phyloP scores from a whole-genome alignment of 2,329 filamentous ascomycete genomes.

The Ophiocordyceps camponoti-saundersi region DNA sequence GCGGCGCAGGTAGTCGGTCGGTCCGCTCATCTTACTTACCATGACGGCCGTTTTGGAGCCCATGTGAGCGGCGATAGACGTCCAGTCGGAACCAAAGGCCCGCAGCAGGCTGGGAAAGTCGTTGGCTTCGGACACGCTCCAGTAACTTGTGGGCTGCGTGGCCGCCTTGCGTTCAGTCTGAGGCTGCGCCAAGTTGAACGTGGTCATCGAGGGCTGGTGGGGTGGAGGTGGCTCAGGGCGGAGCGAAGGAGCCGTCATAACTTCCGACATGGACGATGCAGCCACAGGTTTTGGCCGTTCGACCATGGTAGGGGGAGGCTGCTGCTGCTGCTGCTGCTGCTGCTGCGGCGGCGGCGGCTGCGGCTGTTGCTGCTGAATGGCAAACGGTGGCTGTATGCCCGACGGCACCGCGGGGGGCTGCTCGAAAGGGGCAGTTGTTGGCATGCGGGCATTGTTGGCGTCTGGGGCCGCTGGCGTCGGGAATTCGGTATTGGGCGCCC shows the following conservation, averaged over 20 bases:
- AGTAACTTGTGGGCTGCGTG: slow-evolving; percentile 60
- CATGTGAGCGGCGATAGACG: slow-evolving; percentile 60
- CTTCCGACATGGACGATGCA: slow-evolving; percentile 27
- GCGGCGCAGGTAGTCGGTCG: neutral
- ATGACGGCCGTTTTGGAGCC: slow-evolving; percentile 75
- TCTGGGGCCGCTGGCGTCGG: slow-evolving; percentile 21
- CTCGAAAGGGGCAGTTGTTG: slow-evolving; percentile 24
- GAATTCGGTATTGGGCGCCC: slow-evolving; percentile 25
- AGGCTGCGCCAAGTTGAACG: slow-evolving; percentile 30
- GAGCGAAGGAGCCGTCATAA: slow-evolving; percentile 39
- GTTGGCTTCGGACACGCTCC: slow-evolving; percentile 67
- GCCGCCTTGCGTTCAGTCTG: slow-evolving; percentile 33
- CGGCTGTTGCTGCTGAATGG: slow-evolving; percentile 12
- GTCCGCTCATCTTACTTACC: slow-evolving; percentile 38
- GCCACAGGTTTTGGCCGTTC: slow-evolving; percentile 19
- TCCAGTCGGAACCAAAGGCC: slow-evolving; percentile 67
- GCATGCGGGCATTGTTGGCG: slow-evolving; percentile 15
- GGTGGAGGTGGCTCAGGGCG: slow-evolving; percentile 34
- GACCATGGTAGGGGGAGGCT: slow-evolving; percentile 3
- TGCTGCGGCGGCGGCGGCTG: slow-evolving; percentile 8
- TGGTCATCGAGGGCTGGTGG: slow-evolving; percentile 27
- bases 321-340: slow-evolving; percentile 6
- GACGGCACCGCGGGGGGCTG: slow-evolving; percentile 14
- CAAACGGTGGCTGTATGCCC: slow-evolving; percentile 23
- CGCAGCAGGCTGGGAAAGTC: slow-evolving; percentile 59